Evolutionary conservation across 345 rosid genomes (phyloP), one percentile per base, ranked within the genome.

Genomic region (Camelina neglecta): DNA sequence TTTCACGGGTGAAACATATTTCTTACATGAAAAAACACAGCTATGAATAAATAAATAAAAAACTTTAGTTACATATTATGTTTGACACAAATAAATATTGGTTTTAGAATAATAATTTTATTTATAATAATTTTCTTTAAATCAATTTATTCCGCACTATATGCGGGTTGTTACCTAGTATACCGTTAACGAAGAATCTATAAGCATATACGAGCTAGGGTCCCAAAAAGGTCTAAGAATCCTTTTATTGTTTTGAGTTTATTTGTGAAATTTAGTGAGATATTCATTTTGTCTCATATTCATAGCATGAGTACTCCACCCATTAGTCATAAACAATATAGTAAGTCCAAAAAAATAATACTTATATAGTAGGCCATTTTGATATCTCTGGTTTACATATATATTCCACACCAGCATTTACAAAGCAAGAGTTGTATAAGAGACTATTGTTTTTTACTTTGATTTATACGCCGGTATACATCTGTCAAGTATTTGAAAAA

Each of bases 271-370:
- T 74, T 64, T 39, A 11, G 50, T 47, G 84, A 70, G 79, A 81
- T 42, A 79, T 81, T 81, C 85, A 83, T 74, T 60, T 82, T 81
- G 80, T 77, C 82, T 66, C 69, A 59, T 67, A 35, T 7, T 8
- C 31, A 35, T 39, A 42, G 13, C 7, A 29, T 11, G 18, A 21
- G 29, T 26, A 26, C 16, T 31, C 29, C 47, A 55, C 63, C 18
- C 8, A 35, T 54, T 51, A 24, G 38, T 69, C 60, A 10, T 29
- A 29, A 29, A 29, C 35, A 16, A 47, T 61, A 39, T 39, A 39
- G 16, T 26, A 16, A 16, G 53, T 16, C 53, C 53, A 48, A 48
- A 3, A 8, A 48, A 16, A 20, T 20, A 8, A 18, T 50, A 18
- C 20, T 47, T 0, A 6, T 6, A 15, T n/a, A n/a, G 18, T 48